Base-by-base conservation (phyloP, 1,139 yeast species). In the Diutina scorzettiae region DNA sequence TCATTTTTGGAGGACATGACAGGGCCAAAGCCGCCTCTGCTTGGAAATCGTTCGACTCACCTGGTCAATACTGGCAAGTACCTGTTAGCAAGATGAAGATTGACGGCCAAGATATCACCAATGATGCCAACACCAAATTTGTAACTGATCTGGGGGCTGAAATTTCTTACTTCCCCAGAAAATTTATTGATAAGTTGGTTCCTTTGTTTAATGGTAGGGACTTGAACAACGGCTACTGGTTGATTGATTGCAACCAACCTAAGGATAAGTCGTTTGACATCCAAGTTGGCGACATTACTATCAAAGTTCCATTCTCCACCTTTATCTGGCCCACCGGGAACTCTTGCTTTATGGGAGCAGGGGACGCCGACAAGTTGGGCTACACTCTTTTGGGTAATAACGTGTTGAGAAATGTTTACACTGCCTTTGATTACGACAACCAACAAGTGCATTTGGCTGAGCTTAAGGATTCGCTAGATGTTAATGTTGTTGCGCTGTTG, bases 221-320 rank as follows among this genome's bases (percentile, higher is more conserved):
- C 11, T 23, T 19, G 14, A 20, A 21, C 16, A 34, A 20, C 12
- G 39, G 39, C 9, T 34, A 37, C 18, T 43, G 42, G 25, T 18
- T 23, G 16, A 28, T 45, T 23, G 34, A 34, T 36, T 45, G 47
- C 29, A 21, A 36, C 41, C 45, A 41, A 24, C 44, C 43, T 18
- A 28, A 17, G 21, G 39, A 34, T 41, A 19, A 41, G 21, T 23
- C n/a, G 30, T 11, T 43, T n/a, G 31, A 27, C 25, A 14, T 43
- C 23, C n/a, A 25, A 19, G 30, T 43, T 14, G 43, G 34, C n/a
- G 46, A 44, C 17, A 42, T 43, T 20, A 31, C 42, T 7, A 46
- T 49, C 24, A 40, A 43, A n/a, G 48, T 48, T 25, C 48, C 52
- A 0, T 37, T 41, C 12, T 23, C 42, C 20, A 46, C 43, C 6